Evolutionary conservation across 257 asterid species (phyloP), one percentile per base, ranked within the genome.

Genomic region (Ajuga chamaepitys): DNA sequence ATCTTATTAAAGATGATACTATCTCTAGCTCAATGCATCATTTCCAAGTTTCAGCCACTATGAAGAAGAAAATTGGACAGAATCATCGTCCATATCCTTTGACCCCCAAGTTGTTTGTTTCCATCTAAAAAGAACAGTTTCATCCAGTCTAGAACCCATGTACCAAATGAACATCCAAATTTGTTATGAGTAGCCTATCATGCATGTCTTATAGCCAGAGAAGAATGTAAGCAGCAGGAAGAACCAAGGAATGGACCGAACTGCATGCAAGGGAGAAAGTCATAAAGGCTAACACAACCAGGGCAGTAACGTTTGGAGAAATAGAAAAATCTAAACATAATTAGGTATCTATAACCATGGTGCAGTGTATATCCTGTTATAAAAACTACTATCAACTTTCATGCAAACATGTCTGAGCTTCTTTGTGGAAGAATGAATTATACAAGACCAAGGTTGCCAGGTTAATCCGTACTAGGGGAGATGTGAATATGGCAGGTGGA

Each of bases 21-120:
- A 50, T 58, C 18, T 25, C 37, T 13, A 48, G 68, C 25, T 42
- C 24, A 30, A 50, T 12, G 54, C 18, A 14, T 22, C 11, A 40
- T 54, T n/a, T n/a, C 47, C 57, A 44, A 58, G 41, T 62, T 64
- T 62, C 12, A 66, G 46, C 60, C 57, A 38, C 45, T 22, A 35
- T 55, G 34, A 58, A 45, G 44, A 66, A 17, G 24, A 1, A 66
- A 17, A 32, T 14, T 66, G n/a, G n/a, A 57, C 11, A 12, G 11
- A 46, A 9, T 57, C 47, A 44, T 24, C 46, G 26, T 44, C 52
- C 55, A 48, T 24, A 40, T 45, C 11, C 32, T 41, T 61, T n/a
- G 50, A 58, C 58, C 55, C 64, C 60, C 28, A 50, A 42, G 45
- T n/a, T 34, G 63, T 42, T n/a, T 34, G 63, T 42, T 22, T 12